Base-by-base conservation (phyloP, 495 filamentous ascomycete genomes). In the Articulospora tetracladia region DNA sequence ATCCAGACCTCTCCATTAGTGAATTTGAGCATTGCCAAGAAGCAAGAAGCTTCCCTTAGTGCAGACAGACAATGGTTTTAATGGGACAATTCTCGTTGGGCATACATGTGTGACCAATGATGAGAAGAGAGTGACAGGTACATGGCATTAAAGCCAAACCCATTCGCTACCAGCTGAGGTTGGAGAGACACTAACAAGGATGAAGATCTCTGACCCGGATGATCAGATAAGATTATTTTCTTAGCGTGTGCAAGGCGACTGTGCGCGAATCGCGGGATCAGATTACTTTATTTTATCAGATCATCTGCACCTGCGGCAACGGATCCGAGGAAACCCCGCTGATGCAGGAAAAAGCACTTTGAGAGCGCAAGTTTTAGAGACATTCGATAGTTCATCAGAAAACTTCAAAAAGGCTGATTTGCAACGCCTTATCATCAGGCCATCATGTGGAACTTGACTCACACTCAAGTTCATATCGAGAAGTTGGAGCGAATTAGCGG, bases 281-380 rank as follows among this genome's bases (percentile, higher is more conserved):
- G 57, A 59, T 59, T 59, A 59, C 57, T 53, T 23, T 48, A 11
- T 53, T 25, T 25, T 44, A 53, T 59, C 49, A 34, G 57, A 59
- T 52, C 57, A 44, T 44, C 39, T 44, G 11, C 30, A 32, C 6
- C 30, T n/a, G n/a, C n/a, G n/a, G n/a, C n/a, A n/a, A 32, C 30
- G 30, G 3, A 19, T n/a, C 39, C 39, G 39, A 44, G 39, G 39
- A 44, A 12, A 11, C 39, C 15, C 39, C 39, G 39, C 30, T 34
- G 6, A 15, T 6, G 30, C 15, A 6, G 30, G 30, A 34, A 34
- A 34, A 34, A 34, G 30, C 30, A 34, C 6, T 7, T 6, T 7
- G 15, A 7, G 30, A 44, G 39, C 15, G 7, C 39, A n/a, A 44
- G 39, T 19, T 44, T n/a, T 19, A n/a, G 39, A 44, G 39, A 7